These are phyloP conservation scores for Nicotiana rustica DNA, from an alignment of 305 asterid genomes.

Conservation along the genomic window DNA sequence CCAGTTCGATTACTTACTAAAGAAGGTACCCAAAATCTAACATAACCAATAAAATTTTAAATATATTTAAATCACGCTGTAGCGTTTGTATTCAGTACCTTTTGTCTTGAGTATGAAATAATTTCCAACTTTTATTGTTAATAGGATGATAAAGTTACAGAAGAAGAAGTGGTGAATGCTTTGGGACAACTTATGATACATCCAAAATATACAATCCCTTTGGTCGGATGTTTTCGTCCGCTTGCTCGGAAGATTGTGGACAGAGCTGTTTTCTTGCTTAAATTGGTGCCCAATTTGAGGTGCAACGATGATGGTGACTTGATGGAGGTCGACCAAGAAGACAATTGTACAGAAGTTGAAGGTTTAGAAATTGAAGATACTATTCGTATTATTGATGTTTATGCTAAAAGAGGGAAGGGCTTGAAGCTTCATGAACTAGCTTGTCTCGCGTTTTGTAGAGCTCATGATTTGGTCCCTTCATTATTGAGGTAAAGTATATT, in stretches of 20 bases:
- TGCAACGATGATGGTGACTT: slow-evolving; percentile 47
- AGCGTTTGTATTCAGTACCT: not conserved
- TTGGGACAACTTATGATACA: slow-evolving; percentile 76
- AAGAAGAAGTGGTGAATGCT: slow-evolving; percentile 73
- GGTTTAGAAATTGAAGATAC: slow-evolving; percentile 47
- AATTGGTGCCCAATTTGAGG: slow-evolving; percentile 64
- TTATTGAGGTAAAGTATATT: slow-evolving; percentile 62
- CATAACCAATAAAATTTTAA: not conserved
- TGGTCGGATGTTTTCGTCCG: slow-evolving; percentile 87
- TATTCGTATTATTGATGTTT: slow-evolving; percentile 56
- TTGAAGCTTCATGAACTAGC: slow-evolving; percentile 88
- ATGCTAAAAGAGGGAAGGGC: slow-evolving; percentile 63
- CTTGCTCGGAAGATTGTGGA: slow-evolving; percentile 66
- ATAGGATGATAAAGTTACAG: slow-evolving; percentile 69
- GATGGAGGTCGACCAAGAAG: slow-evolving; percentile 60
- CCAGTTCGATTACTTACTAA: slow-evolving; percentile 53
- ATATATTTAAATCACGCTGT: not conserved
- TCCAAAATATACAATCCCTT: slow-evolving; percentile 79
- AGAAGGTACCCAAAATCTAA: slow-evolving; percentile 57
- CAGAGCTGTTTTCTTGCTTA: slow-evolving; percentile 67
- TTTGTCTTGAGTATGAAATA: not conserved
- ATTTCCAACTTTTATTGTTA: slow-evolving; percentile 5
- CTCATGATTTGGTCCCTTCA: slow-evolving; percentile 74
- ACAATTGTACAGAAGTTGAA: slow-evolving; percentile 59
- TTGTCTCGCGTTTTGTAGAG: slow-evolving; percentile 82